Evolutionary conservation across 73 alveolate species (phyloP).

Genomic region (Tetrahymena thermophila): DNA sequence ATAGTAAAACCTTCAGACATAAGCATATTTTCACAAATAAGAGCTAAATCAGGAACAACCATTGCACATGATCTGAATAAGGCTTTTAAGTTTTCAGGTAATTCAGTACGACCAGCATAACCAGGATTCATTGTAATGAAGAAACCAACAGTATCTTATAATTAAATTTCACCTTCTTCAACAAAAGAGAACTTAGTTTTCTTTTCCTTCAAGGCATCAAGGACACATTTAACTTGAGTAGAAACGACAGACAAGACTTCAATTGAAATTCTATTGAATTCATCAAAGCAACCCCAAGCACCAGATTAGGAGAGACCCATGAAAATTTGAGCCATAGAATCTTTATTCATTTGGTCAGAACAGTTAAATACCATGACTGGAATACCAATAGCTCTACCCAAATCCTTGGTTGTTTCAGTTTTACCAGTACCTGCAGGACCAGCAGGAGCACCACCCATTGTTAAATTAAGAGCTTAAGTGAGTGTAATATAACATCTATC

Average conservation of each 20-base stretch:
- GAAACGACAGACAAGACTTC: slow-evolving; percentile 99
- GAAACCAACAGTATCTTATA: slow-evolving; percentile 92
- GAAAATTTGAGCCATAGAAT: slow-evolving; percentile 98
- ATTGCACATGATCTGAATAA: slow-evolving; percentile 98
- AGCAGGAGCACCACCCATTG: slow-evolving; percentile 99
- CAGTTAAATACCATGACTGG: slow-evolving; percentile 99
- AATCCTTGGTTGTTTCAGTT: slow-evolving; percentile 88
- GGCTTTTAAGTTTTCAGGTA: slow-evolving; percentile 99
- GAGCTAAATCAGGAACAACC: slow-evolving; percentile 99
- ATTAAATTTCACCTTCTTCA: slow-evolving; percentile 91
- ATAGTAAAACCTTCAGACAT: slow-evolving; percentile 99
- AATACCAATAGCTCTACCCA: slow-evolving; percentile 97
- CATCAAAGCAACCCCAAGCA: slow-evolving; percentile 99
- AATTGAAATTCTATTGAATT: slow-evolving; percentile 95
- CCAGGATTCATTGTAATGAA: slow-evolving; percentile 99
- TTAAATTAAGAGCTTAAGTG: slow-evolving; percentile 96
- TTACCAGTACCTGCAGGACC: slow-evolving; percentile 99
- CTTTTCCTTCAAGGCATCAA: slow-evolving; percentile 91
- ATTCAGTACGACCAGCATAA: slow-evolving; percentile 99
- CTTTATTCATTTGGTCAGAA: slow-evolving; percentile 96
- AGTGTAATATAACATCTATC: slow-evolving; percentile 99
- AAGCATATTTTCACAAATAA: slow-evolving; percentile 99
- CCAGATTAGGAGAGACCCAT: slow-evolving; percentile 99
- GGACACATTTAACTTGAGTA: slow-evolving; percentile 92
- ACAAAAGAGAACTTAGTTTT: slow-evolving; percentile 70